Evolutionary conservation across 2,329 filamentous ascomycete species (phyloP).

Genomic region (Setomelanomma holmii): DNA sequence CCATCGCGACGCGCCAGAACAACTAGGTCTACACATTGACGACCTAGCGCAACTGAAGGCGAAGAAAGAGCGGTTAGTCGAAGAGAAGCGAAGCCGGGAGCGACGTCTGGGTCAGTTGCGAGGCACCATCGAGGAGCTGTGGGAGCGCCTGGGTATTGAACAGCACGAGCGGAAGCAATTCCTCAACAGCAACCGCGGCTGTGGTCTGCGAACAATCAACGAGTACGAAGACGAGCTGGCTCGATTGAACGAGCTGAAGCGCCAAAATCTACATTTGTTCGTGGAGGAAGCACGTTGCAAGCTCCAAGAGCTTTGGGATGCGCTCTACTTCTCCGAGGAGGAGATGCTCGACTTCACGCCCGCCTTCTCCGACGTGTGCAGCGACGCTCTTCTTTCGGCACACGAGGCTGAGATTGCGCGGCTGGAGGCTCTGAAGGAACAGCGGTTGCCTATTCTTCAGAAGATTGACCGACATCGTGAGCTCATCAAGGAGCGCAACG

Average conservation of each 20-base stretch:
- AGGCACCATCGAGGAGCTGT: constrained; percentile 80
- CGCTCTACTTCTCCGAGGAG: constrained; percentile 92
- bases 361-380: constrained; percentile 96
- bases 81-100: constrained; percentile 89
- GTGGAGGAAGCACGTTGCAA: constrained; percentile 92
- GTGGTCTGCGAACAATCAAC: constrained; percentile 89
- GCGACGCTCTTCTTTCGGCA: constrained; percentile 90
- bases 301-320: constrained; percentile 94
- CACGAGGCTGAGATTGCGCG: constrained; percentile 90
- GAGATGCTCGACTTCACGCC: constrained; percentile 99
- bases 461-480: constrained; percentile 84
- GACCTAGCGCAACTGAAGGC: constrained; percentile 76
- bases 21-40: constrained; percentile 88
- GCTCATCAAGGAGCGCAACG: constrained; percentile 84
- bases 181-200: constrained; percentile 85
- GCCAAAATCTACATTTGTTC: constrained; percentile 93
- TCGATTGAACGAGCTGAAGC: constrained; percentile 88
- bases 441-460: constrained; percentile 82
- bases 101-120: constrained; percentile 78
- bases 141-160: constrained; percentile 86
- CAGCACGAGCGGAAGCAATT: constrained; percentile 85
- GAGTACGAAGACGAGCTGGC: constrained; percentile 92
- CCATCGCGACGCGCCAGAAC: constrained; percentile 89
- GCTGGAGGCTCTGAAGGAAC: constrained; percentile 81
- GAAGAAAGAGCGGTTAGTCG: constrained; percentile 81